Evolutionary conservation across 73 alveolate species (phyloP), one percentile per base, ranked within the genome.

Genomic region (Paramecium octaurelia): DNA sequence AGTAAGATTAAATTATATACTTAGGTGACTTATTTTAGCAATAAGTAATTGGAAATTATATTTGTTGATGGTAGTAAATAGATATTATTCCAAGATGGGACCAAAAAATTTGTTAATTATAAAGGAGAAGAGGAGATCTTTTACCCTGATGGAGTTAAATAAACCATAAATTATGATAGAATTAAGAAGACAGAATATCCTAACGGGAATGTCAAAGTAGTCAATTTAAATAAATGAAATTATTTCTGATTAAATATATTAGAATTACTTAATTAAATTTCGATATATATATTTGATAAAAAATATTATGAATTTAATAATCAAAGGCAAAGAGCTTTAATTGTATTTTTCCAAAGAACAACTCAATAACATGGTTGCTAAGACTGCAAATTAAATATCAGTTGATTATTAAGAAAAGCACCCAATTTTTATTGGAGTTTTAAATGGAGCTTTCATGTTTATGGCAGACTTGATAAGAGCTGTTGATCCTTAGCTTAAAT

Each of bases 381-480:
- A 80, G 73, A 83, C 60, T 3, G 94, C 94, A 16, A 16, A 68
- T 6, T 58, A 88, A 31, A 88, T 88, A 4, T 88, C 94, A 12
- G 6, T 24, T 18, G 94, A 88, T 20, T 88, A 88, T 31, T n/a
- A 20, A 21, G 94, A 71, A 44, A 70, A 89, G 58, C 43, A 89
- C 14, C 92, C 92, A 14, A 89, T 89, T 48, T 89, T 89, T 36
- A 89, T 89, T 44, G 94, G 92, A 14, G 87, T 89, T 57, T 89
- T 89, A 21, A 89, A 89, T 50, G 94, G 92, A 14, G 92, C 92
- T 11, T 89, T 89, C 36, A 43, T 89, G 40, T 89, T 71, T 64
- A 64, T 59, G 92, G 58, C 92, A 40, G 94, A 88, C 46, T 70
- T 88, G 27, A 89, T 89, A 23, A 77, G 94, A 70, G 36, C 16